phyloP scores from a whole-genome alignment of 768 basidiomycete genomes.

The Boletus barrowsii region DNA sequence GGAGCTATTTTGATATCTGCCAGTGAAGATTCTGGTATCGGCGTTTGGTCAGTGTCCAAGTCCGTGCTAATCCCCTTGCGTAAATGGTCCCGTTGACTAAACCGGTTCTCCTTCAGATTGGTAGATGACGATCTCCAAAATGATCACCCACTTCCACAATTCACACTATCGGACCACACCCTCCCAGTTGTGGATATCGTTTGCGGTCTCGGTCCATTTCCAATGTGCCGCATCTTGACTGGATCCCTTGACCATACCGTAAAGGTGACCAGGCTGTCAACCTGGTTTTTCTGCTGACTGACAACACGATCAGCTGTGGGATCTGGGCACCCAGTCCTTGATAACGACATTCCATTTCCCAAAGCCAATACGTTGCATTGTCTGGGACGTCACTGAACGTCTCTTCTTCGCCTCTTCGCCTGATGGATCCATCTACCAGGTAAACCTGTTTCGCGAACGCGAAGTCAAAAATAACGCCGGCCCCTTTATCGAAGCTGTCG shows the following conservation, averaged over 20 bases:
- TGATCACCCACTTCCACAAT: constrained; percentile 73
- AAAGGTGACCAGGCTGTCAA: constrained; percentile 54
- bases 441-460: constrained; percentile 70
- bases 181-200: constrained; percentile 80
- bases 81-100: constrained; percentile 12
- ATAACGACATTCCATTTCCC: constrained; percentile 89
- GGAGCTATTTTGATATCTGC: constrained; percentile 78
- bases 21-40: constrained; percentile 86
- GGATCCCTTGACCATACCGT: constrained; percentile 87
- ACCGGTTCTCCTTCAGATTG: constrained; percentile 46
- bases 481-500: constrained; percentile 61
- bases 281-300: constrained; percentile 10
- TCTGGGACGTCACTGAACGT: constrained; percentile 83
- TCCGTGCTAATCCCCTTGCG: constrained; percentile 37
- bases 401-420: constrained; percentile 83
- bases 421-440: constrained; percentile 73
- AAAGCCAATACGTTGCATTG: constrained; percentile 62
- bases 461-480: constrained; percentile 49
- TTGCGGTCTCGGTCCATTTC: constrained; percentile 79
- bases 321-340: constrained; percentile 67
- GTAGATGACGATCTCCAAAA: constrained; percentile 72
- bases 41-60: constrained; percentile 89
- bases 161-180: constrained; percentile 86
- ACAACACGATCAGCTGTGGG: constrained; percentile 64
- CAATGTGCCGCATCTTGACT: constrained; percentile 72